Evolutionary conservation across 148 eudicot genomes (phyloP).

Genomic region (Agrostemma githago): DNA sequence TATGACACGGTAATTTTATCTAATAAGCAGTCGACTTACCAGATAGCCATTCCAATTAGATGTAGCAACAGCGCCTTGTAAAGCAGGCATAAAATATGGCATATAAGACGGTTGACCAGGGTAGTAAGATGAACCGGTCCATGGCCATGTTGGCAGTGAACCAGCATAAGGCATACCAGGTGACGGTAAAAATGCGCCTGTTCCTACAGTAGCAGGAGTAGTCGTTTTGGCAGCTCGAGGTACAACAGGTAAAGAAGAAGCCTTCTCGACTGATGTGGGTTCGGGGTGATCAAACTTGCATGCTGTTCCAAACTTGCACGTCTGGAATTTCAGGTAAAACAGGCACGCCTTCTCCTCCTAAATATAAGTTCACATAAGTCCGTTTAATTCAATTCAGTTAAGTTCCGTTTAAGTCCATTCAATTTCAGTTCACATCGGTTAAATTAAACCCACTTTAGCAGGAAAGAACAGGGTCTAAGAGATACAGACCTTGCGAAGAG

Average conservation of each 20-base stretch:
- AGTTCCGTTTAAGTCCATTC: too few relatives aligned
- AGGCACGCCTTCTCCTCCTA: slow-evolving; percentile 64
- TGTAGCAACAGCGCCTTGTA: slow-evolving; percentile 31
- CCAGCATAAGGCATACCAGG: slow-evolving; percentile 30
- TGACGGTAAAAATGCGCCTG: slow-evolving; percentile 34
- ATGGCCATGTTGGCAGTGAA: slow-evolving; percentile 30
- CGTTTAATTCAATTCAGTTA: not conserved
- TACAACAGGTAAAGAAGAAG: slow-evolving; percentile 25
- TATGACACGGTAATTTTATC: too few relatives aligned
- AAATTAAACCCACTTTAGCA: too few relatives aligned
- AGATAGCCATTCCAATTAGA: slow-evolving; percentile 45
- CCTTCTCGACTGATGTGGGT: slow-evolving; percentile 31
- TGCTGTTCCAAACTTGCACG: slow-evolving; percentile 57
- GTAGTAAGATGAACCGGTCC: slow-evolving; percentile 30
- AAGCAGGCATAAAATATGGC: slow-evolving; percentile 37
- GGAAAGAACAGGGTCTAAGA: not conserved
- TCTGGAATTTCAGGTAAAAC: slow-evolving; percentile 50
- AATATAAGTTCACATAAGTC: not conserved
- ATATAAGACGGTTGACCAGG: slow-evolving; percentile 43
- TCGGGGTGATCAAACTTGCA: slow-evolving; percentile 84
- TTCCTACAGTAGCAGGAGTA: slow-evolving; percentile 21
- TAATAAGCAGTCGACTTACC: slow-evolving; percentile 30
- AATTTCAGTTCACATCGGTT: too few relatives aligned
- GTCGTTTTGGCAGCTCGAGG: slow-evolving; percentile 17
- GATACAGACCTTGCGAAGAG: slow-evolving; percentile 52